Conservation (phyloP, 768 basidiomycete genomes). For the Coprinopsis cinerea region DNA sequence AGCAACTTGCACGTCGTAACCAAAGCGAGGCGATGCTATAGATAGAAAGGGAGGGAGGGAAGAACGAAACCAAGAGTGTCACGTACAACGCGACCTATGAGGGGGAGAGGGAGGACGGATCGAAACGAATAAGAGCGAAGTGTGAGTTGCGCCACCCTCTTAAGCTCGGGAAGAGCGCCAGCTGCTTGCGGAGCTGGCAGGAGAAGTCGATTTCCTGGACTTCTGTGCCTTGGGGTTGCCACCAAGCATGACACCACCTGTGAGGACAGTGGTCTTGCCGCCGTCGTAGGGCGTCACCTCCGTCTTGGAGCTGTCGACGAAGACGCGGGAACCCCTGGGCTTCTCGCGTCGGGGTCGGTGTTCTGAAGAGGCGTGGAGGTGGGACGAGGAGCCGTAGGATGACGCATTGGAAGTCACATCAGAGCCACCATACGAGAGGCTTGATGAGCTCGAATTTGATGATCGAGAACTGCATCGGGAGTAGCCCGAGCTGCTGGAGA, state of each 20-base stretch:
- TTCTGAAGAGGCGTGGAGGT: conserved; percentile 20
- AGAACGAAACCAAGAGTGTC: conserved; percentile 14
- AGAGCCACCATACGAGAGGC: conserved; percentile 49
- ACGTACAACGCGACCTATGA: conserved; percentile 9
- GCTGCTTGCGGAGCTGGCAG: conserved; percentile 32
- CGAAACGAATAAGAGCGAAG: conserved; percentile 10
- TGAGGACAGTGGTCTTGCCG: conserved; percentile 83
- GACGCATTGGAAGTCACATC: conserved; percentile 44
- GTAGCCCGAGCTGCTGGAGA: conserved; percentile 53
- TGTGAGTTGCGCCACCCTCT: conserved; percentile 15
- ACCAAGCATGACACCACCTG: conserved; percentile 85
- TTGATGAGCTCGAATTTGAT: conserved; percentile 58
- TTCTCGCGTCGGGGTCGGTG: conserved; percentile 61
- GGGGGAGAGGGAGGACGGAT: too few relatives aligned
- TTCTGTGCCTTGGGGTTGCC: conserved; percentile 32
- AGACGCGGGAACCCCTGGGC: conserved; percentile 64
- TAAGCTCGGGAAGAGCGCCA: conserved; percentile 56
- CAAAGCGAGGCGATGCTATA: not conserved
- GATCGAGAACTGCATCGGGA: conserved; percentile 71
- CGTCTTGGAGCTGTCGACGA: conserved; percentile 66
- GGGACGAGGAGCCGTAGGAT: conserved; percentile 33
- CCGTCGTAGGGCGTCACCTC: conserved; percentile 84
- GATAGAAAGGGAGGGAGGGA: not conserved
- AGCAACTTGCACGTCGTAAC: conserved; percentile 3
- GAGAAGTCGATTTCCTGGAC: conserved; percentile 21